Conservation (phyloP, 106 monocot species). For the Narthecium ossifragum region DNA sequence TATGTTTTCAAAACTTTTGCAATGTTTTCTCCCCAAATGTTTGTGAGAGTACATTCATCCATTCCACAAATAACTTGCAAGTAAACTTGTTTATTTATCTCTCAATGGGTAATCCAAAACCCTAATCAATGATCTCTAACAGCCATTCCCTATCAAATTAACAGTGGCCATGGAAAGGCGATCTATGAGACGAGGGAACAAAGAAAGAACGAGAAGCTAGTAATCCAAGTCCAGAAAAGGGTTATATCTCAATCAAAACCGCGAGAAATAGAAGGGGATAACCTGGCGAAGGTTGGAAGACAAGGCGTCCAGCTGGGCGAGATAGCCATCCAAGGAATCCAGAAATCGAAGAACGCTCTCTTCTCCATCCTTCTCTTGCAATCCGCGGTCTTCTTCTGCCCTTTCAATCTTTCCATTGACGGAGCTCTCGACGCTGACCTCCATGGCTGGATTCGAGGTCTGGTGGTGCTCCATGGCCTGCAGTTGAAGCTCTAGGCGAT, state of each 20-base stretch:
- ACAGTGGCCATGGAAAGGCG: too few species aligned
- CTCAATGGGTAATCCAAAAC: neutral
- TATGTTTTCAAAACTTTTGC: too few species aligned
- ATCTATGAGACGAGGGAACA: neutral
- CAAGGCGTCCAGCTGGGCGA: neutral
- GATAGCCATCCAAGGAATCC: neutral
- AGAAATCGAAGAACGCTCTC: neutral
- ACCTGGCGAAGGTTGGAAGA: conserved; percentile 6
- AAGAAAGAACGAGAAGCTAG: neutral
- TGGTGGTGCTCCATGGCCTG: too few species aligned
- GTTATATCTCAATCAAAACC: neutral
- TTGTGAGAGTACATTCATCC: too few species aligned
- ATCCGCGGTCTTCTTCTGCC: too few species aligned
- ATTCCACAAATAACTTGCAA: too few species aligned
- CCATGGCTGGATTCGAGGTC: too few species aligned
- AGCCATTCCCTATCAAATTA: too few species aligned
- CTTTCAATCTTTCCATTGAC: neutral
- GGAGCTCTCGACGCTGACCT: neutral
- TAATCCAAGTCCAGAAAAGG: neutral
- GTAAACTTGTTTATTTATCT: too few species aligned
- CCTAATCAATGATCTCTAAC: neutral
- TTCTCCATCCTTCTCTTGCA: conserved; percentile 4
- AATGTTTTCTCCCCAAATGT: too few species aligned
- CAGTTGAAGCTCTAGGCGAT: too few species aligned
- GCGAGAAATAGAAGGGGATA: neutral